Percentiles rank a stretch among this genome's conserved stretches.
Evolutionary conservation across 352 stramenopile genomes (phyloP).

Genomic region (Pythium monospermum): DNA sequence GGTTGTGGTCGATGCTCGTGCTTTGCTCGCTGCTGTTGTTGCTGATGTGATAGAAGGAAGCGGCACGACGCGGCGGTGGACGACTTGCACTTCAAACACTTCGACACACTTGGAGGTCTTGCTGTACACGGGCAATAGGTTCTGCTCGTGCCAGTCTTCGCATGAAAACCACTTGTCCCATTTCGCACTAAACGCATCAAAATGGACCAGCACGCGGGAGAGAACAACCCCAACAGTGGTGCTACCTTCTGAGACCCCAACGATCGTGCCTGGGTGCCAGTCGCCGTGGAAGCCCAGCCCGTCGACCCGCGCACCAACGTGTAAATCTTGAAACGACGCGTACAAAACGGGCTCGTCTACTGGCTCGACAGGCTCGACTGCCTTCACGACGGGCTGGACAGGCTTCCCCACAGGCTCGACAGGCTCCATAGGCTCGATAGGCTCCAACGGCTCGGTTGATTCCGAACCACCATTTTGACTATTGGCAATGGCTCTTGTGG

Average conservation of each 20-base stretch:
- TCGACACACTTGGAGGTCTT: constrained; percentile 36
- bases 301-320: constrained; percentile 53
- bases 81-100: constrained; percentile 77
- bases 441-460: background rate
- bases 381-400: background rate
- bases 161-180: constrained; percentile 69
- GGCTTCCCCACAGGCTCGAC: background rate
- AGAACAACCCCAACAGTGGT: background rate
- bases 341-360: too few relatives aligned
- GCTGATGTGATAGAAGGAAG: constrained; percentile 1
- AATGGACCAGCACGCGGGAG: constrained; percentile 54
- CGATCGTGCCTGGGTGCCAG: constrained; percentile 55
- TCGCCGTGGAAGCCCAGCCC: constrained; percentile 46
- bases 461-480: background rate
- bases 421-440: too few relatives aligned
- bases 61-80: constrained; percentile 41
- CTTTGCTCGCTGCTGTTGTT: too few relatives aligned
- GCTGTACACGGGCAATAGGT: constrained; percentile 40
- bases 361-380: too few relatives aligned
- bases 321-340: constrained; percentile 45
- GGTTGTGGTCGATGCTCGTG: background rate
- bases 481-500: constrained; percentile 6
- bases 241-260: constrained; percentile 21
- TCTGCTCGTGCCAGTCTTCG: constrained; percentile 48
- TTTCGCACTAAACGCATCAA: constrained; percentile 64